Evolutionary conservation across 768 basidiomycete genomes (phyloP).

Genomic region (Boletus rubescentipes): DNA sequence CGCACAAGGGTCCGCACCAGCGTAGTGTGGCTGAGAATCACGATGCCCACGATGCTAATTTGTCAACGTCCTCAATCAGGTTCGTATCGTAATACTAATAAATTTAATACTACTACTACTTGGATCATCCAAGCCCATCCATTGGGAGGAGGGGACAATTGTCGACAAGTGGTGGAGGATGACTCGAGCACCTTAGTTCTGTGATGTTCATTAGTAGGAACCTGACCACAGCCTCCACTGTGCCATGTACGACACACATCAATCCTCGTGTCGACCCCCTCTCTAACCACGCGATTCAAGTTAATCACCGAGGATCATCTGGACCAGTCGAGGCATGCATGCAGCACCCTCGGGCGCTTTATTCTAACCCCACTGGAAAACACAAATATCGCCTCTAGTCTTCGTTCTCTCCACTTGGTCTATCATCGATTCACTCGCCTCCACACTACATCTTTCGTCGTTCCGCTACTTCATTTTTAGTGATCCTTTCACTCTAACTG

Average conservation of each 20-base stretch:
- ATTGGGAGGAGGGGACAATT: no score
- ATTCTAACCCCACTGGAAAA: slow-evolving; percentile 1
- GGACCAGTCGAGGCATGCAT: slow-evolving; percentile 12
- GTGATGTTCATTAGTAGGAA: no score
- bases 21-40: not conserved
- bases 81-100: no score
- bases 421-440: not conserved
- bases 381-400: slow-evolving; percentile 16
- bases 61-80: slow-evolving; percentile 4
- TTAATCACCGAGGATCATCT: slow-evolving; percentile 25
- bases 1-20: not conserved
- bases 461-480: not conserved
- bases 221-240: slow-evolving; percentile 4
- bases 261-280: slow-evolving; percentile 16
- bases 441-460: not conserved
- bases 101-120: not conserved
- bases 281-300: slow-evolving; percentile 4
- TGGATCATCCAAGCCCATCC: no score
- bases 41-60: slow-evolving; percentile 5
- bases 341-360: not conserved
- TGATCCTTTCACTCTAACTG: not conserved
- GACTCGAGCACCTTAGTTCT: not conserved
- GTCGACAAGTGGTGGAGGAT: not conserved
- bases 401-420: not conserved
- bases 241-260: slow-evolving; percentile 2